Base-by-base conservation (phyloP, 305 asterid genomes). In the Monarda citriodora region DNA sequence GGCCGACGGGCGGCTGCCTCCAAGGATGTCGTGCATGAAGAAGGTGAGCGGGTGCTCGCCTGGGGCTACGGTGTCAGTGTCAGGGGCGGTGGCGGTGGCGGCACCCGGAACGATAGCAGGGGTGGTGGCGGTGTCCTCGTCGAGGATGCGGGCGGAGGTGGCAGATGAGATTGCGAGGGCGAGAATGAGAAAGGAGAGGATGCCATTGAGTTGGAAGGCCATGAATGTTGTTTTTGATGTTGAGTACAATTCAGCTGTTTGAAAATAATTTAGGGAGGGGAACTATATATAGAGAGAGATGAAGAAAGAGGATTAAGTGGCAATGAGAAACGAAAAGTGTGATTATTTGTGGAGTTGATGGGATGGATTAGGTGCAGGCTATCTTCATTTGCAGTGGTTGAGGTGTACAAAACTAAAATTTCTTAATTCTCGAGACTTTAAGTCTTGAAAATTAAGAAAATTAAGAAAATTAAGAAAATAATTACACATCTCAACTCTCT, bases 11-110 rank as follows among this genome's bases (percentile, higher is more conserved):
- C 73, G 86, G 38, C 78, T 63, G 21, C 96, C 95, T 4, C 95
- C 96, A 1, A 88, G 86, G n/a, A 88, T 88, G 73, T 88, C 96
- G 46, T 88, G 96, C 95, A 88, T 76, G 80, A 82, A 88, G 72
- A 88, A 91, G 26, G 91, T 73, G 18, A 85, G 70, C 3, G 77
- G 44, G 53, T 82, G 86, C 45, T 72, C 86, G 0, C 18, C 71
- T 0, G 72, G 66, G 56, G 16, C 53, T 45, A 45, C 23, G 23
- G 76, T 72, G 21, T 56, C 15, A 16, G 68, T 48, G 1, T 69
- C 48, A 36, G 53, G 25, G 32, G 72, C 23, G 69, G 66, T 26
- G 51, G 70, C 10, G 51, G 77, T 2, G 14, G 62, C 36, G 7
- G 56, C n/a, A n/a, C n/a, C n/a, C n/a, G n/a, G n/a, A n/a, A n/a